Evolutionary conservation across 2,329 filamentous ascomycete species (phyloP).

Genomic region (Magnaporthiopsis poae): DNA sequence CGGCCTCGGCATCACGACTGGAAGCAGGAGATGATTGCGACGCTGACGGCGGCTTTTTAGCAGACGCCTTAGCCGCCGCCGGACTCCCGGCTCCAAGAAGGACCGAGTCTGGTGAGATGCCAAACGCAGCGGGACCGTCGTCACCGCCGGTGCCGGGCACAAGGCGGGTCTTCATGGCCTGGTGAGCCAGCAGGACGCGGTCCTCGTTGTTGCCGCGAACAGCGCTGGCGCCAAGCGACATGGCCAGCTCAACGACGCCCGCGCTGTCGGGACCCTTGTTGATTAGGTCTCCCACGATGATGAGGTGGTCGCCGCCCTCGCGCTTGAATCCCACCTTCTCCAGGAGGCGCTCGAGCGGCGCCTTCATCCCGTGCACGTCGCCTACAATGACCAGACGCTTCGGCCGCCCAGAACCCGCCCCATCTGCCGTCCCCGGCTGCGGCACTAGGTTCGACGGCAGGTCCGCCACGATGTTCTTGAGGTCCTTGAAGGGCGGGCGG

Average conservation of each 20-base stretch:
- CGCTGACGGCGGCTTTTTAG: slow-evolving; percentile 9
- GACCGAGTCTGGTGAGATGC: slow-evolving; percentile 1
- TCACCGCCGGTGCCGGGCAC: slow-evolving; percentile 17
- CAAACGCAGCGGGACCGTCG: slow-evolving; percentile 7
- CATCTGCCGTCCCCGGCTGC: slow-evolving; percentile 20
- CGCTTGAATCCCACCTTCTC: slow-evolving; percentile 53
- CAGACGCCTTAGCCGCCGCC: neutral
- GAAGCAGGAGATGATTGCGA: neutral
- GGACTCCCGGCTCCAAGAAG: neutral
- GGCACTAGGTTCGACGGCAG: slow-evolving; percentile 22
- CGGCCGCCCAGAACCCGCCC: slow-evolving; percentile 5
- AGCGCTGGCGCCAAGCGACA: slow-evolving; percentile 62
- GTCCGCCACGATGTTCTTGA: slow-evolving; percentile 19
- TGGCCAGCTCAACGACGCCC: slow-evolving; percentile 67
- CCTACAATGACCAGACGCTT: slow-evolving; percentile 71
- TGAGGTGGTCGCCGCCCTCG: slow-evolving; percentile 56
- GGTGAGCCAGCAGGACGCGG: slow-evolving; percentile 59
- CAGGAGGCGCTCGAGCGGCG: slow-evolving; percentile 57
- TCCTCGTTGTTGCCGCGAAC: slow-evolving; percentile 94
- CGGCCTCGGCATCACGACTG: neutral
- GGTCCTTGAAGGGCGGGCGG: slow-evolving; percentile 27
- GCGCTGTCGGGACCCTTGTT: slow-evolving; percentile 77
- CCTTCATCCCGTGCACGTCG: slow-evolving; percentile 82
- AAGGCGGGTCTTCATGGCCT: slow-evolving; percentile 24
- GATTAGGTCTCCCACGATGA: slow-evolving; percentile 70